phyloP scores from a whole-genome alignment of 164 flowering plant genomes.

The Saururus chinensis region DNA sequence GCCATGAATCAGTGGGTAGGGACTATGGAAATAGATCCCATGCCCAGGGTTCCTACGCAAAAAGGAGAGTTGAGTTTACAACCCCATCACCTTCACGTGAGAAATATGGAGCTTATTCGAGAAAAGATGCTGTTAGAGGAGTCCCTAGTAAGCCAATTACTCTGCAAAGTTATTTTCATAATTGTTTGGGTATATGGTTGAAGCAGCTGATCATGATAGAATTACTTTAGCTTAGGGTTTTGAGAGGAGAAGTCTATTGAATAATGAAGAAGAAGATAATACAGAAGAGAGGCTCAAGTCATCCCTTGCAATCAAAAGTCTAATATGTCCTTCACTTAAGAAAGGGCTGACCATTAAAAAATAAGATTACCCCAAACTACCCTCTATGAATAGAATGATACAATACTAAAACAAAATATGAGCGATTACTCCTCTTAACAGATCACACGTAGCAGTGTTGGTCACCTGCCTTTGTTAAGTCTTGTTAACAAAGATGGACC shows the following conservation, averaged over 20 bases:
- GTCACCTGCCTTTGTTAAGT: slow-evolving; percentile 4
- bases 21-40: slow-evolving; percentile 6
- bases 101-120: slow-evolving; percentile 7
- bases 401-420: no score
- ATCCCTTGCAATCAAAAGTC: no score
- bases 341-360: no score
- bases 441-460: no score
- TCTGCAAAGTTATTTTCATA: background rate
- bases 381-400: no score
- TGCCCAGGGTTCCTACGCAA: slow-evolving; percentile 6
- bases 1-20: slow-evolving; percentile 6
- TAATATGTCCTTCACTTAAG: no score
- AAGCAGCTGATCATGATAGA: background rate
- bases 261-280: no score
- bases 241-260: no score
- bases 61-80: slow-evolving; percentile 10
- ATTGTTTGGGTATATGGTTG: background rate
- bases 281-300: no score
- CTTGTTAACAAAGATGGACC: background rate
- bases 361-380: no score
- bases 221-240: no score
- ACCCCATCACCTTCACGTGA: slow-evolving; percentile 9
- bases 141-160: slow-evolving; percentile 11
- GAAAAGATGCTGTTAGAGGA: slow-evolving; percentile 9
- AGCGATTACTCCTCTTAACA: no score